Base-by-base conservation (phyloP, 2,329 filamentous ascomycete species). In the Diaporthe sp. region DNA sequence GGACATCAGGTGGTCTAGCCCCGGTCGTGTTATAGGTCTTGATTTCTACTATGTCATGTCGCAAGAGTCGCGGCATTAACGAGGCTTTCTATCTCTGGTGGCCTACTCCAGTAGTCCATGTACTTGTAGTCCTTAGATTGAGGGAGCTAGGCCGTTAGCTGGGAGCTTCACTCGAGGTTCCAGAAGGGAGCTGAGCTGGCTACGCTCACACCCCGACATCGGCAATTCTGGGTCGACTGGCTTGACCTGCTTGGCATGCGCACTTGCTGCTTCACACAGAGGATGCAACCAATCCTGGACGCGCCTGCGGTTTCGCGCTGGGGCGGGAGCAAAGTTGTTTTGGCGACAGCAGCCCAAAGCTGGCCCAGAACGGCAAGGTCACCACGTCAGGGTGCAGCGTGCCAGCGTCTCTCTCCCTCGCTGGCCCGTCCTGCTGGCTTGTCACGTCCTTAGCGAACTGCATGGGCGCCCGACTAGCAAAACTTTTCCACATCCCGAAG, bases 281-380 rank as follows among this genome's bases (percentile, higher is more conserved):
- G 22, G 25, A 39, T 39, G 51, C 72, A 72, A 42, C 75, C 75
- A 76, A 76, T 74, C 37, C 49, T 39, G 49, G 34, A 71, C 65
- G 74, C 72, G 74, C 72, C 65, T 70, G n/a, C 62, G 51, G 72
- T 76, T 44, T 71, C 67, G 51, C 58, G 57, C 68, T 71, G 51
- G 49, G 61, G 42, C 37, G 53, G 34, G 61, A 65, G 34, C 25
- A 22, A 59, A 44, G 67, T 46, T 61, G 58, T 75, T 46, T 75
- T 71, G 67, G 65, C n/a, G n/a, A 31, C 39, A 10, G 55, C 31
- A 58, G 55, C 59, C 59, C 59, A 65, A 31, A 65, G 39, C 59
- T 28, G 61, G 22, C 61, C 65, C 42, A 55, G 46, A 55, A 69
- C 12, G 65, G 65, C 34, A 55, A 65, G 58, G 58, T 55, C 31